phyloP scores from a whole-genome alignment of 2,329 filamentous ascomycete species.

The Aspergillus viridinutans region DNA sequence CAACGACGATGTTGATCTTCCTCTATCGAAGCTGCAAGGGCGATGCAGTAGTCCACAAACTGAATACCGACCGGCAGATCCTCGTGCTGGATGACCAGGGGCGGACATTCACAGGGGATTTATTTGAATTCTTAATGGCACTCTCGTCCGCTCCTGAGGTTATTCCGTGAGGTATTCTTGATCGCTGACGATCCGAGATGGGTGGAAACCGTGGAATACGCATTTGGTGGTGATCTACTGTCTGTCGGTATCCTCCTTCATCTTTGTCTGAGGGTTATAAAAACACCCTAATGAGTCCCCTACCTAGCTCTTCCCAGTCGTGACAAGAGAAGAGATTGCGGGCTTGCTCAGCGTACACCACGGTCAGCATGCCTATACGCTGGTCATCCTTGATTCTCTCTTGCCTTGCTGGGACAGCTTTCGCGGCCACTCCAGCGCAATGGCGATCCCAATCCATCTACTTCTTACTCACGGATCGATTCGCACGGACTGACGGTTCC shows the following conservation, averaged over 20 bases:
- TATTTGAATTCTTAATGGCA: neutral
- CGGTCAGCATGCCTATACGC: constrained; percentile 17
- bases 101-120: constrained; percentile 10
- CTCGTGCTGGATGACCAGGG: neutral
- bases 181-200: neutral
- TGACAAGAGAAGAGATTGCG: neutral
- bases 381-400: constrained; percentile 15
- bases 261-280: neutral
- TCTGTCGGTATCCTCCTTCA: neutral
- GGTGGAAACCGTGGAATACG: neutral
- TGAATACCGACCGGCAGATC: neutral
- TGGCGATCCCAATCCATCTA: constrained; percentile 45
- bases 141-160: neutral
- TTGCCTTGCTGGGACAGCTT: constrained; percentile 16
- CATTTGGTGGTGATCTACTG: neutral
- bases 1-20: neutral
- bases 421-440: constrained; percentile 30
- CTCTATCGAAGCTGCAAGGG: neutral
- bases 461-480: constrained; percentile 45
- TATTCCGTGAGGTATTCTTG: neutral
- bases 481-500: constrained; percentile 39
- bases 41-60: neutral
- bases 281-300: neutral
- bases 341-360: neutral
- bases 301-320: neutral